A percentile compares a stretch with the other conserved stretches of the same genome.
These are phyloP conservation scores for Allium fistulosum DNA, from an alignment of 106 monocot species.

Conservation along the genomic window DNA sequence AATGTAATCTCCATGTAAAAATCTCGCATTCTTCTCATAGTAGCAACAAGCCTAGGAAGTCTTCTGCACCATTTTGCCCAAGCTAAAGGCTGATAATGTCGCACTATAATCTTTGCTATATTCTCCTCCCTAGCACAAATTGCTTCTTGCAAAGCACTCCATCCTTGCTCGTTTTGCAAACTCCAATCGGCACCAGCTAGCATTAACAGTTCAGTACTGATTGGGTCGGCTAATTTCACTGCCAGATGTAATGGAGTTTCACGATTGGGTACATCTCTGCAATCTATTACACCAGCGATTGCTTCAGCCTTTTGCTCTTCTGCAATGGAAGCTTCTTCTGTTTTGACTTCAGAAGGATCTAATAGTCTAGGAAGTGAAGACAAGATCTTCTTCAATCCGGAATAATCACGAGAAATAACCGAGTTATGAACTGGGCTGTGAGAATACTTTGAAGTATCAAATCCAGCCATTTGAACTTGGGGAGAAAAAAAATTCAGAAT, in stretches of 20 bases:
- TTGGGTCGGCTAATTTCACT: slow-evolving; percentile 49
- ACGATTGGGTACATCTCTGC: slow-evolving; percentile 66
- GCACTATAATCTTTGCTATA: slow-evolving; percentile 63
- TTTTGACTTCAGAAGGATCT: slow-evolving; percentile 45
- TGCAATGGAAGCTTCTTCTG: slow-evolving; percentile 55
- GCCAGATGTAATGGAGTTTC: slow-evolving; percentile 84
- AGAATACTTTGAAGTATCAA: slow-evolving; percentile 45
- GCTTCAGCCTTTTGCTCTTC: slow-evolving; percentile 73
- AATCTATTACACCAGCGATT: slow-evolving; percentile 60
- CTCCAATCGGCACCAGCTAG: slow-evolving; percentile 82
- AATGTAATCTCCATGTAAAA: slow-evolving; percentile 97
- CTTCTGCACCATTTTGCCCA: slow-evolving; percentile 96
- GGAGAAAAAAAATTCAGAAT: not conserved
- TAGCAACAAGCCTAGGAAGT: slow-evolving; percentile 59
- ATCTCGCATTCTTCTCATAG: slow-evolving; percentile 80
- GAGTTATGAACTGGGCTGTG: slow-evolving; percentile 79
- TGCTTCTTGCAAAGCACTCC: slow-evolving; percentile 85
- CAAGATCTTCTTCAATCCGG: slow-evolving; percentile 29
- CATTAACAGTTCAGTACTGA: slow-evolving; percentile 72
- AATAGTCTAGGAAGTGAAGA: slow-evolving; percentile 41
- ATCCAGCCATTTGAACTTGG: slow-evolving; percentile 24
- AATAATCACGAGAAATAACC: slow-evolving; percentile 47
- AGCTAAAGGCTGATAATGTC: slow-evolving; percentile 73
- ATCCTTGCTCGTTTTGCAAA: slow-evolving; percentile 89
- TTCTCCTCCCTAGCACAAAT: slow-evolving; percentile 63